Conservation (phyloP, 345 rosid species). For the Cochlearia excelsa region DNA sequence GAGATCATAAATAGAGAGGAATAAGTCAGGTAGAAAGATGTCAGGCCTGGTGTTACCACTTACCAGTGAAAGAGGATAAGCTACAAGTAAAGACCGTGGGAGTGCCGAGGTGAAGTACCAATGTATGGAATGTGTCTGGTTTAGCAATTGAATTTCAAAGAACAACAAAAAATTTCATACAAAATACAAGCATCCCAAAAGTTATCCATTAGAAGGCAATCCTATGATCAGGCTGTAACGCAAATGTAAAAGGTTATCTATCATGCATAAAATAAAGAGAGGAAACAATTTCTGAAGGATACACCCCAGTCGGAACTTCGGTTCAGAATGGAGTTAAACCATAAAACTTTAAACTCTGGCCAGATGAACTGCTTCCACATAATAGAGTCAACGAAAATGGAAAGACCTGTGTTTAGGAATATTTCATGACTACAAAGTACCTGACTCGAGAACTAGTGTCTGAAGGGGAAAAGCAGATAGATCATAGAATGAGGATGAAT, state of each 20-base stretch:
- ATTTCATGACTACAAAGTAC: slow-evolving; percentile 32
- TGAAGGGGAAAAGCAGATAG: slow-evolving; percentile 15
- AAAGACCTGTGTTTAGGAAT: slow-evolving; percentile 60
- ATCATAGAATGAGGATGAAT: slow-evolving; percentile 11
- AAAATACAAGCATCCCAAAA: slow-evolving; percentile 7
- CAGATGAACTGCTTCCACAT: slow-evolving; percentile 83
- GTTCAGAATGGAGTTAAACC: slow-evolving; percentile 94
- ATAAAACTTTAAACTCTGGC: slow-evolving; percentile 97
- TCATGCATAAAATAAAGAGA: slow-evolving; percentile 8
- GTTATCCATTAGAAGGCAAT: slow-evolving; percentile 1
- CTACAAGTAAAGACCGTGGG: slow-evolving; percentile 76
- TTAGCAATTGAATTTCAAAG: slow-evolving; percentile 42
- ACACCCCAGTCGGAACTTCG: slow-evolving; percentile 99
- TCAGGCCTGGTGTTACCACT: slow-evolving; percentile 32
- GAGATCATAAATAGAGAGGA: slow-evolving; percentile 16
- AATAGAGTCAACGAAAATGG: slow-evolving; percentile 72
- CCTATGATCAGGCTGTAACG: not conserved
- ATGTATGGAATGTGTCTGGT: slow-evolving; percentile 74
- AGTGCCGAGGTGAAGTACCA: slow-evolving; percentile 99
- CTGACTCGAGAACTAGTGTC: slow-evolving; percentile 19
- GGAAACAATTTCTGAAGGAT: slow-evolving; percentile 49
- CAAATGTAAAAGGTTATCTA: not conserved
- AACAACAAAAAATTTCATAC: slow-evolving; percentile 22
- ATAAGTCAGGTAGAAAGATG: slow-evolving; percentile 3
- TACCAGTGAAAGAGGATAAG: slow-evolving; percentile 89